Conservation (phyloP, 306 rosid species). For the Cercis canadensis region DNA sequence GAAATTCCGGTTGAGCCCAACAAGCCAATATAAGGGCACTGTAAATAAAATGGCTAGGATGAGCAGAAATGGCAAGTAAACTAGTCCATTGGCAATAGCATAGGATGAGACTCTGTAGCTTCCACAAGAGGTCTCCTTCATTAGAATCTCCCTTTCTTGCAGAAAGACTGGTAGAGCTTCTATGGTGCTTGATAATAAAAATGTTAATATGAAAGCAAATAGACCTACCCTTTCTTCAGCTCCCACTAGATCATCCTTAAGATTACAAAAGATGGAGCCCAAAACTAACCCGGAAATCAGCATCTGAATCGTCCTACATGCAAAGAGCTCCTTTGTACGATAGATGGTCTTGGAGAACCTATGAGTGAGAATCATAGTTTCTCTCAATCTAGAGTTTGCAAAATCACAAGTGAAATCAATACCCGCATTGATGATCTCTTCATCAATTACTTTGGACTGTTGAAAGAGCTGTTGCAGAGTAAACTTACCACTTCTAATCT, state of each 20-base stretch:
- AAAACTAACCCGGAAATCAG: conserved; percentile 76
- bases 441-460: conserved; percentile 75
- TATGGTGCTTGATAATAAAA: conserved; percentile 77
- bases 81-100: conserved; percentile 86
- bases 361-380: conserved; percentile 82
- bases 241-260: conserved; percentile 68
- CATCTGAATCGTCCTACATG: conserved; percentile 91
- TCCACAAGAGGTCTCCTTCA: conserved; percentile 90
- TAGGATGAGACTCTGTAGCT: conserved; percentile 93
- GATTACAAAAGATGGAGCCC: conserved; percentile 85
- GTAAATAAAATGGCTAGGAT: conserved; percentile 82
- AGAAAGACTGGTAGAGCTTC: conserved; percentile 93
- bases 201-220: conserved; percentile 85
- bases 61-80: conserved; percentile 88
- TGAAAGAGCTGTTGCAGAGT: conserved; percentile 91
- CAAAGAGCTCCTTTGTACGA: conserved; percentile 88
- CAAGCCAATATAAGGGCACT: conserved; percentile 81
- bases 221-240: conserved; percentile 83
- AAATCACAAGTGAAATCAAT: conserved; percentile 53
- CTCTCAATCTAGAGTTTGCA: conserved; percentile 77
- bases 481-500: conserved; percentile 55
- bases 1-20: conserved; percentile 74
- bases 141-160: conserved; percentile 91
- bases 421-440: conserved; percentile 48
- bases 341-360: conserved; percentile 88